These are phyloP conservation scores for Hemisphaericaspora subhashii DNA, from an alignment of 1,139 yeast species.

Conservation along the genomic window DNA sequence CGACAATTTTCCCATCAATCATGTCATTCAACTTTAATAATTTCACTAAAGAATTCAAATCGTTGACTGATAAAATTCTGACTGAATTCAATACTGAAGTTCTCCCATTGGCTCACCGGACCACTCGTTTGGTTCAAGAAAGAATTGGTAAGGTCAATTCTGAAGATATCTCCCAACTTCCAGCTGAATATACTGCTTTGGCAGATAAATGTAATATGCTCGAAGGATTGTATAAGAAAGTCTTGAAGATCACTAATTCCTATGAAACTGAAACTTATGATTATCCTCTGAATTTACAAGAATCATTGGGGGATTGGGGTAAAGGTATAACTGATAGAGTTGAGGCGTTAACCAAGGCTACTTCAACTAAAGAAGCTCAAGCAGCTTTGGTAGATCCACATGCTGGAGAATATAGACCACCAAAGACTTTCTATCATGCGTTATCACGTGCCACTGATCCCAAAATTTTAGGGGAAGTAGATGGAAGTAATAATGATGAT, in stretches of 20 bases:
- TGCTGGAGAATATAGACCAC: slow-evolving; percentile 57
- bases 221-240: slow-evolving; percentile 69
- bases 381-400: slow-evolving; percentile 63
- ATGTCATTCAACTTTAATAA: slow-evolving; percentile 50
- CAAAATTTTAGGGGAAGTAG: slow-evolving; percentile 46
- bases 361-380: slow-evolving; percentile 82
- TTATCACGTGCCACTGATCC: slow-evolving; percentile 73
- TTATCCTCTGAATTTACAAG: slow-evolving; percentile 76
- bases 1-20: not conserved
- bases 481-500: slow-evolving; percentile 43
- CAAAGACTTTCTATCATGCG: slow-evolving; percentile 85
- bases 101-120: slow-evolving; percentile 74
- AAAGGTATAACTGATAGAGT: slow-evolving; percentile 68
- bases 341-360: slow-evolving; percentile 68
- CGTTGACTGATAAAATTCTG: slow-evolving; percentile 38
- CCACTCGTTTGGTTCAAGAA: slow-evolving; percentile 78
- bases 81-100: slow-evolving; percentile 48
- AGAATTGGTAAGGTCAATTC: slow-evolving; percentile 66
- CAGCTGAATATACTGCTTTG: slow-evolving; percentile 75
- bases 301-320: slow-evolving; percentile 73
- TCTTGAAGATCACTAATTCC: slow-evolving; percentile 66
- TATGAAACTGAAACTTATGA: slow-evolving; percentile 82
- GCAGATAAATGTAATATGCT: slow-evolving; percentile 76
- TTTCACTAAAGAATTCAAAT: slow-evolving; percentile 43
- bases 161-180: slow-evolving; percentile 79